phyloP scores from a whole-genome alignment of 208 protist species.

The Naegleria lovaniensis region DNA sequence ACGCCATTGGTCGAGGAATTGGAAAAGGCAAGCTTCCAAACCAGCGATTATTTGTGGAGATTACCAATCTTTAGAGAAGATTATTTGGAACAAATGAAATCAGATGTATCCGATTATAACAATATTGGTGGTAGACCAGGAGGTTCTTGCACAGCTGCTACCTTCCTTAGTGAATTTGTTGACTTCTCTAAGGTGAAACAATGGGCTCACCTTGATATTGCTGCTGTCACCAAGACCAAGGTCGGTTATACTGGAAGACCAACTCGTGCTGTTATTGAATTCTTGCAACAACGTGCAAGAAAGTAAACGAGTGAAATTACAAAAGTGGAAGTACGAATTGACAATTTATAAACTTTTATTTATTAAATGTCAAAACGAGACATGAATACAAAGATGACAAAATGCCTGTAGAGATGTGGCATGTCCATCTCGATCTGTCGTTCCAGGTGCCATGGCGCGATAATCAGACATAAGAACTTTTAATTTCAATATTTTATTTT shows the following conservation, averaged over 20 bases:
- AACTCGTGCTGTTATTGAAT: constrained; percentile 5
- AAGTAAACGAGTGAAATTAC: no score
- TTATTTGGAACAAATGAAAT: background rate
- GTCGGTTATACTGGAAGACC: background rate
- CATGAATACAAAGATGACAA: no score
- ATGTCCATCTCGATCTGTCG: no score
- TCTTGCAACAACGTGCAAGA: background rate
- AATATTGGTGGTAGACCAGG: constrained; percentile 11
- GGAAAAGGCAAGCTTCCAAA: background rate
- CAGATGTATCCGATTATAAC: background rate
- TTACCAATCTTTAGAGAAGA: background rate
- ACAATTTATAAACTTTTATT: no score
- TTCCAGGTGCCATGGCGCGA: no score
- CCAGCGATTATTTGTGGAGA: constrained; percentile 18
- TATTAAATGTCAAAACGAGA: no score
- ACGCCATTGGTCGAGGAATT: background rate
- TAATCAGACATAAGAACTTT: no score
- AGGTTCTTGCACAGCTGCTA: constrained; percentile 14
- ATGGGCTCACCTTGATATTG: constrained; percentile 27
- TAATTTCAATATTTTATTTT: no score
- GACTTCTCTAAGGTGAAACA: background rate
- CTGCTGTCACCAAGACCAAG: background rate
- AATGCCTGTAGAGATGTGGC: no score
- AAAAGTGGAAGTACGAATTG: no score
- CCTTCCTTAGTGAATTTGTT: constrained; percentile 17